Conservation (phyloP, 306 rosid species). For the Citrullus amarus region DNA sequence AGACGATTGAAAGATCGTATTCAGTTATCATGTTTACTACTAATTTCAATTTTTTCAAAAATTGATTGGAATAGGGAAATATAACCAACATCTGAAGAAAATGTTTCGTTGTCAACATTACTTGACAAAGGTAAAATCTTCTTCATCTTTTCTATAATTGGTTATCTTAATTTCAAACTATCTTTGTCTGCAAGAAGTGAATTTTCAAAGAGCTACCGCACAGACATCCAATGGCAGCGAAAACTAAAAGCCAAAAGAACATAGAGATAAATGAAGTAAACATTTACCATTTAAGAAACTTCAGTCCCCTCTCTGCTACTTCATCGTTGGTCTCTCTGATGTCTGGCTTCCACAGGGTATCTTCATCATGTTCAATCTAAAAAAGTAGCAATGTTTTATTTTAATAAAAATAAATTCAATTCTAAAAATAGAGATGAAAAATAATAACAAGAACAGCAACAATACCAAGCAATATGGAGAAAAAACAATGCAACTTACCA, state of each 20-base stretch:
- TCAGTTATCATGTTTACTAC: background rate
- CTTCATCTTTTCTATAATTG: background rate
- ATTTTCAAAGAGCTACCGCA: background rate
- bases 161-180: background rate
- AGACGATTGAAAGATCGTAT: background rate
- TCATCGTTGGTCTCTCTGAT: constrained; percentile 61
- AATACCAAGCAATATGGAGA: background rate
- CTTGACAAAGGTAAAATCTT: background rate
- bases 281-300: constrained; percentile 68
- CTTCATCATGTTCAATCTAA: constrained; percentile 69
- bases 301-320: constrained; percentile 68
- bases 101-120: background rate
- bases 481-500: constrained; percentile 29
- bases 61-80: background rate
- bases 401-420: constrained; percentile 10
- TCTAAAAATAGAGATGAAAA: background rate
- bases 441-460: background rate
- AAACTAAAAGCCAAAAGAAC: background rate
- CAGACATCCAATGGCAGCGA: background rate
- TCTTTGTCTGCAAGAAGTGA: background rate
- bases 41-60: background rate
- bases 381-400: constrained; percentile 9
- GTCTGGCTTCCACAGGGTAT: constrained; percentile 69
- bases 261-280: background rate
- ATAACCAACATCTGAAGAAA: background rate